Evolutionary conservation across 106 monocot species (phyloP), one percentile per base, ranked within the genome.

Genomic region (Apostasia shenzhenica): DNA sequence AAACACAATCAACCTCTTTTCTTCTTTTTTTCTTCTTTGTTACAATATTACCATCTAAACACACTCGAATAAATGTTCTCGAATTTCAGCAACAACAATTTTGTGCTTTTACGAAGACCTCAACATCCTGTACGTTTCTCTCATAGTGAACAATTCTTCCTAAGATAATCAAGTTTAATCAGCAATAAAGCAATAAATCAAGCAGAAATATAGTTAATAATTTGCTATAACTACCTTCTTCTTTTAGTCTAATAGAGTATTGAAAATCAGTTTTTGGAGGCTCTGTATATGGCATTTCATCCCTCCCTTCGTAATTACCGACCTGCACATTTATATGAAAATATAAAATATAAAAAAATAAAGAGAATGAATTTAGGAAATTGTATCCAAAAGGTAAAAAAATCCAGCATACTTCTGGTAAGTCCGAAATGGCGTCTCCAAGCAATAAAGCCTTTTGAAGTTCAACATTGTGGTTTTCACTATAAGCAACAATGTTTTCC

Each of bases 291-390:
- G 45, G 26, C 75, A 76, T 69, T 49, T 69, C 75, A 69, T 76
- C 75, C 60, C 75, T 68, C 13, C 4, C 9, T 76, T 76, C 75
- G 61, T 76, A 13, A 62, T 76, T 76, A 54, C 8, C 67, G 9
- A 69, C 69, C 75, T 76, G 2, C 10, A 65, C 0, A 26, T 48
- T 65, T 2, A 65, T 6, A 26, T 26, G 26, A 0, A 26, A 26
- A 26, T 26, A 26, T 43, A 65, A 5, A 6, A 65, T 26, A 10
- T 7, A 48, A 49, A 65, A 26, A 39, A 37, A 2, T 39, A 59
- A 39, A 41, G 43, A 65, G 26, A 26, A 14, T 6, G 5, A 12
- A 45, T 6, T 45, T 43, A n/a, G 1, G 40, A 5, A 5, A 48
- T 48, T 40, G 6, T 37, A 5, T 43, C 26, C 41, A 65, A 26